Conservation (phyloP, 441 rosid species). For the Breynia disticha region DNA sequence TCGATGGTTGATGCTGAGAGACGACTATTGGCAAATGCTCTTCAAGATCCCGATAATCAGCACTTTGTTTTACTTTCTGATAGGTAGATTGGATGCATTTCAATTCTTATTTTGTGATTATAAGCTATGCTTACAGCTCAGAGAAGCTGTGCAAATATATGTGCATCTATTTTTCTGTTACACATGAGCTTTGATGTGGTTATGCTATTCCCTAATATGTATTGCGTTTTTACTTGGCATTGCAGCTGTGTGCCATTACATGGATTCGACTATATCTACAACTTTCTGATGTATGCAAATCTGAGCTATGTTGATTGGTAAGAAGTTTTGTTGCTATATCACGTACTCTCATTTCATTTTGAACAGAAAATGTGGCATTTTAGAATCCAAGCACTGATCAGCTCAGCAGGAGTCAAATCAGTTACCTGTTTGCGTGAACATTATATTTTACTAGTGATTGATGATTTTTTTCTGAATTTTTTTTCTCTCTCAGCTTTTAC, state of each 20-base stretch:
- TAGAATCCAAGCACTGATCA: too few species aligned
- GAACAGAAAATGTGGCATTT: too few species aligned
- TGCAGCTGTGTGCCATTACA: constrained; percentile 89
- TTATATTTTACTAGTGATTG: constrained; percentile 82
- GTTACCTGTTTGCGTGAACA: constrained; percentile 92
- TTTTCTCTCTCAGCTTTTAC: constrained; percentile 51
- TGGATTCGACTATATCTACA: constrained; percentile 66
- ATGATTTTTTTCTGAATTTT: not conserved
- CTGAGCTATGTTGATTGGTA: constrained; percentile 88
- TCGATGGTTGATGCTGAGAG: constrained; percentile 98
- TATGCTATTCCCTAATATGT: constrained; percentile 14
- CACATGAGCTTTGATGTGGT: not conserved
- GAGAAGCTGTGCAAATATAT: not conserved
- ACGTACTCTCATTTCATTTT: constrained; percentile 1
- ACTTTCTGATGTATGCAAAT: constrained; percentile 72
- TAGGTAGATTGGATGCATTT: constrained; percentile 31
- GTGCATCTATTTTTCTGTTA: not conserved
- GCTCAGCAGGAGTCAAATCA: too few species aligned
- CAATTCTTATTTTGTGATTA: not conserved
- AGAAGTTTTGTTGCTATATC: constrained; percentile 4
- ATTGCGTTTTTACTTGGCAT: constrained; percentile 13
- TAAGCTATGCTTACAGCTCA: not conserved
- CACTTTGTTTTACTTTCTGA: constrained; percentile 96
- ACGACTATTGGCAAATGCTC: constrained; percentile 78
- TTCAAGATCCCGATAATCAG: constrained; percentile 80